These are phyloP conservation scores for Schoenoplectus tabernaemontani DNA, from an alignment of 202 grass and related monocot genomes.

Conservation along the genomic window DNA sequence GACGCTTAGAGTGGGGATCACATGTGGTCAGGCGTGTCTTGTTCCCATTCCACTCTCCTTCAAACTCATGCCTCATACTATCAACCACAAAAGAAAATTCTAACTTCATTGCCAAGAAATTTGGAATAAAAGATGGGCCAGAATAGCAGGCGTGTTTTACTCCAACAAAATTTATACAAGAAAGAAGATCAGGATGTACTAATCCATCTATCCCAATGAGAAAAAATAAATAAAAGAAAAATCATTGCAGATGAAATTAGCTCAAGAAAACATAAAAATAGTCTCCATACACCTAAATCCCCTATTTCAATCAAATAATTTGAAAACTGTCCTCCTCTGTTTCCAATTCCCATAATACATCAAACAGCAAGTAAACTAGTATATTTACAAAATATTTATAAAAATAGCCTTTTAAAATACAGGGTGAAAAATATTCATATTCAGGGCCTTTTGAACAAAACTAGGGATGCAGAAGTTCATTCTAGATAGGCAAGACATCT, in stretches of 20 bases:
- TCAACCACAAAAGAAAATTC: constrained; percentile 9
- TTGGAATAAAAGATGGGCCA: not conserved
- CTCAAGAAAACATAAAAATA: not conserved
- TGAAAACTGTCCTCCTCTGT: not conserved
- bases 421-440: not conserved
- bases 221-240: too few species aligned
- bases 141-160: not conserved
- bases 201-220: not conserved
- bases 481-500: not conserved
- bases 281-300: not conserved
- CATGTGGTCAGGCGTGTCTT: constrained; percentile 46
- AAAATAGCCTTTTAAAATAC: not conserved
- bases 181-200: not conserved
- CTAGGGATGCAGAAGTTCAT: not conserved
- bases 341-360: not conserved
- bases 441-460: not conserved
- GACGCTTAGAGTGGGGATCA: constrained; percentile 48
- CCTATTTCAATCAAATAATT: not conserved
- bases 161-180: not conserved
- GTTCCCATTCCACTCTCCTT: constrained; percentile 55
- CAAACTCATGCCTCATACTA: constrained; percentile 61
- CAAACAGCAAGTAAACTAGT: not conserved
- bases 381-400: not conserved
- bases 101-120: not conserved
- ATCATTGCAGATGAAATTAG: too few species aligned